Conservation (phyloP, 371 early-diverging fungal species). For the Blakeslea trispora region DNA sequence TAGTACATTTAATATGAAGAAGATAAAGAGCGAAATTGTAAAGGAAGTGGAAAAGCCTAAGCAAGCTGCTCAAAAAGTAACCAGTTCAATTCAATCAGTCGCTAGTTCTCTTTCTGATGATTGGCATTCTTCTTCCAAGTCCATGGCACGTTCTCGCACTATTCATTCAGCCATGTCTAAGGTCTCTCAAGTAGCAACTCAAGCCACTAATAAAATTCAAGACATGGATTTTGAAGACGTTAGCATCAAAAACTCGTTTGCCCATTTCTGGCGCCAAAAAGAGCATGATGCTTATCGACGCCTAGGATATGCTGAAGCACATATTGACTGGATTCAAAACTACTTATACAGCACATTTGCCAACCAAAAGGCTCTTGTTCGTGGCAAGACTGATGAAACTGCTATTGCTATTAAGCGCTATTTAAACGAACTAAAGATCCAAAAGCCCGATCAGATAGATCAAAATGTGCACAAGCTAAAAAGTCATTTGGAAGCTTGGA, state of each 20-base stretch:
- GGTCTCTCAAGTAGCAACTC: conserved; percentile 12
- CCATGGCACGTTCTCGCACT: conserved; percentile 14
- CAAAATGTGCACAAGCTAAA: conserved; percentile 35
- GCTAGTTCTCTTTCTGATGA: conserved; percentile 19
- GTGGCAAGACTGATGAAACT: conserved; percentile 30
- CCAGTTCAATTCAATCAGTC: conserved; percentile 17
- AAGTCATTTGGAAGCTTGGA: conserved; percentile 37
- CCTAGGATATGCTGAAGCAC: conserved; percentile 31
- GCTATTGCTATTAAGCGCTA: conserved; percentile 32
- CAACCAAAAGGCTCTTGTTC: conserved; percentile 25
- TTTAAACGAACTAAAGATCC: conserved; percentile 30
- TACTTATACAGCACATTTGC: conserved; percentile 23
- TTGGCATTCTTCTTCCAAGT: conserved; percentile 13
- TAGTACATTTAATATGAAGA: background rate
- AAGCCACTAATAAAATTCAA: conserved; percentile 11
- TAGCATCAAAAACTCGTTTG: conserved; percentile 17
- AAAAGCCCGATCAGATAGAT: conserved; percentile 38
- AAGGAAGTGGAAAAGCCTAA: conserved; percentile 2
- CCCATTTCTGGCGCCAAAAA: conserved; percentile 24
- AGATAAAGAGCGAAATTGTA: background rate
- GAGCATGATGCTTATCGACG: conserved; percentile 22
- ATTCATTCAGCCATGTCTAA: conserved; percentile 9
- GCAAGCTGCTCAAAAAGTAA: conserved; percentile 1
- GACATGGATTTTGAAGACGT: conserved; percentile 2
- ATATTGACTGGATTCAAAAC: conserved; percentile 31